Conservation (phyloP, 495 filamentous ascomycete species). For the Aspergillus leporis region DNA sequence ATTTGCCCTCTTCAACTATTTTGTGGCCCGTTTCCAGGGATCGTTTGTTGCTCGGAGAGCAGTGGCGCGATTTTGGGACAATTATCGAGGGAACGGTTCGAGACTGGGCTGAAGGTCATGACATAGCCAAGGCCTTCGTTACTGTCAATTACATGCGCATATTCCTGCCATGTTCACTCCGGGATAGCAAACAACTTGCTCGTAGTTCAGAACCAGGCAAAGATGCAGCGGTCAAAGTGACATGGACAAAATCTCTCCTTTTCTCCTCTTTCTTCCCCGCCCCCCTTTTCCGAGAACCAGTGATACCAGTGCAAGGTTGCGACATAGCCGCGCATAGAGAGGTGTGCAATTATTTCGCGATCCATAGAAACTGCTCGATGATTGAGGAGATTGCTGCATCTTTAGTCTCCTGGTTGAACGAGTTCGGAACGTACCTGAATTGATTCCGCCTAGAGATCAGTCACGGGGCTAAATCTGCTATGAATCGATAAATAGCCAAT, state of each 20-base stretch:
- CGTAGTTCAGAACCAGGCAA: background rate
- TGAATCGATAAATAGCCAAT: background rate
- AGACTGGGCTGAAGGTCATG: conserved; percentile 20
- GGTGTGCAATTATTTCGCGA: background rate
- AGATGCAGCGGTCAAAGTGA: background rate
- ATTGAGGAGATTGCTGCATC: background rate
- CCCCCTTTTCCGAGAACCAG: background rate
- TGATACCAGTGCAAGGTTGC: background rate
- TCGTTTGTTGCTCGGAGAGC: conserved; percentile 39
- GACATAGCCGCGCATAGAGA: background rate
- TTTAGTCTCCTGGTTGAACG: background rate
- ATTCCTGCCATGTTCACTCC: background rate
- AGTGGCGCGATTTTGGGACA: conserved; percentile 52
- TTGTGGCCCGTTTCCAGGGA: conserved; percentile 57
- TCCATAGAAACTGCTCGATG: background rate
- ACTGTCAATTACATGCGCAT: conserved; percentile 1
- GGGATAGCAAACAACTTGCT: background rate
- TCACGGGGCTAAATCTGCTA: background rate
- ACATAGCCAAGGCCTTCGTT: conserved; percentile 5
- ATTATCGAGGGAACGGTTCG: conserved; percentile 33
- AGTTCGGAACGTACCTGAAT: background rate
- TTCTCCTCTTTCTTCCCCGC: background rate
- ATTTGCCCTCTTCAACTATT: conserved; percentile 78
- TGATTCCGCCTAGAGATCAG: background rate
- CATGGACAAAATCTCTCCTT: background rate